Evolutionary conservation across 257 asterid genomes (phyloP), one percentile per base, ranked within the genome.

Genomic region (Nicotiana paniculata): DNA sequence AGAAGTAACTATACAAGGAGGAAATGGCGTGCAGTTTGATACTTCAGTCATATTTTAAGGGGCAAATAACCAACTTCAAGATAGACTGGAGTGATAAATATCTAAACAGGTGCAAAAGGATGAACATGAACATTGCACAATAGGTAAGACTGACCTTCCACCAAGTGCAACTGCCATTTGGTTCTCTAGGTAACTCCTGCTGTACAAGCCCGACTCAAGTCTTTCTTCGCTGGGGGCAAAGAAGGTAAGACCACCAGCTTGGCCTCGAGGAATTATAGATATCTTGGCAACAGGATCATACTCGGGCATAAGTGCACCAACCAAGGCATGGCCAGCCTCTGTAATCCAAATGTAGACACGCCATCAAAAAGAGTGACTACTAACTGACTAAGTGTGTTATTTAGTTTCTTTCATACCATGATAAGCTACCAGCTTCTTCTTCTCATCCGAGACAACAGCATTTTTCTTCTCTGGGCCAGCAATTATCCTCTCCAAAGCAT

Each of bases 301-400:
- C 76, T 96, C 99, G 0, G 99, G 99, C 99, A 96, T 93, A 85
- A 96, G 84, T 15, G 99, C 99, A 82, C 99, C 99, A 80, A 96
- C 98, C 81, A 96, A 90, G 72, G 99, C 99, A 89, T 96, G 99
- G n/a, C 98, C 99, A 54, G 98, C 99, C 95, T 96, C 99, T 96
- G 84, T 75, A 86, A 39, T 59, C 65, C 51, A 77, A 80, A 63
- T 33, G 18, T 65, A 43, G 1, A 1, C 53, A 58, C 6, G 7
- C 48, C 13, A 61, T 43, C 26, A 26, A 21, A 69, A 57, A 13
- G 16, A 39, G 15, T 33, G 18, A 81, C 26, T 13, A 3, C 28
- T 8, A 66, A 53, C 62, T 21, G 12, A 3, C 21, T 8, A 66
- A 53, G 67, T 21, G 12, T 24, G 37, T 43, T n/a, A 37, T 11